Evolutionary conservation across 2,329 filamentous ascomycete genomes (phyloP), one percentile per base, ranked within the genome.

Genomic region (Bipolaris cookei): DNA sequence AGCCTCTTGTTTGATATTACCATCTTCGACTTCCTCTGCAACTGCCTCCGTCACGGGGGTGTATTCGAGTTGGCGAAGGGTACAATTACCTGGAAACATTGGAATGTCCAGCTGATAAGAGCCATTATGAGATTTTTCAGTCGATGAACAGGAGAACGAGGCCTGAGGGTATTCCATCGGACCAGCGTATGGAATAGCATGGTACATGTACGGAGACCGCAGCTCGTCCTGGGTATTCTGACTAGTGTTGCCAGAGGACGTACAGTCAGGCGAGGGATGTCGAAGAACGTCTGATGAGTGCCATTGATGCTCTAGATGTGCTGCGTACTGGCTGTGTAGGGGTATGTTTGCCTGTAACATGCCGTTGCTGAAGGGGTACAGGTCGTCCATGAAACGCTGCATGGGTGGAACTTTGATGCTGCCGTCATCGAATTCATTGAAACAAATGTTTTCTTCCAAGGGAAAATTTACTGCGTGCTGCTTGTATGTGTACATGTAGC

Each of bases 361-460:
- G 7, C 66, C 67, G 3, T 55, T 46, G 18, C 66, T 50, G 20
- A 73, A 65, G 6, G 72, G 70, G 28, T 65, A 65, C 16, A 60
- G 56, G 35, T 76, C 73, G 37, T 61, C 52, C 54, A 77, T 65
- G 53, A 72, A 77, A 21, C 75, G 74, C 46, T 76, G 70, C 69
- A 77, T 70, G 28, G 63, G 63, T 43, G 63, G 66, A 62, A 69
- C 66, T 51, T 56, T 70, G 37, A 71, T 62, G 48, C 59, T 60
- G 10, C 61, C 63, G 44, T 68, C 59, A 34, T 63, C 64, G 16
- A 61, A 54, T 3, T 57, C 39, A 23, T 65, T 61, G 42, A 67
- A 49, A 41, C 66, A 66, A n/a, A 58, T 46, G 14, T 66, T 61
- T 10, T 67, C 64, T 20, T 64, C 60, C 23, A 62, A 49, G 28